Evolutionary conservation across 371 early-diverging fungal species (phyloP), one percentile per base, ranked within the genome.

Genomic region (Mortierella sp.): DNA sequence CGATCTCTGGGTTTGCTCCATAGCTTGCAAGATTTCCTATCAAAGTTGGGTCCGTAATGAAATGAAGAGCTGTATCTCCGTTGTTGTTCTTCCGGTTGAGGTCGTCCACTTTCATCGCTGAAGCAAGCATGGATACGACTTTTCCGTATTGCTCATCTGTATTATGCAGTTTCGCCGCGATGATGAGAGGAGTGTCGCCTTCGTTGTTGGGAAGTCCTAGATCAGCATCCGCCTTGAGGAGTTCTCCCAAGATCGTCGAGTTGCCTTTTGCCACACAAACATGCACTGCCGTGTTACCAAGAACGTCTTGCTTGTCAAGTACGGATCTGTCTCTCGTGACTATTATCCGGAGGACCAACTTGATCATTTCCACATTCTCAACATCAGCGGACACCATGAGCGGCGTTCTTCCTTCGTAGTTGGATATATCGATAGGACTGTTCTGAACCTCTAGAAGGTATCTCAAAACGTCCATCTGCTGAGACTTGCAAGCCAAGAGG

Each of bases 31-130:
- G 56, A 0, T 63, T 54, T 10, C 54, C 47, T 23, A 83, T 59
- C n/a, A 80, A 39, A 0, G 49, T 56, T 1, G 64, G 55, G 30
- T 80, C 63, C 9, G 54, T 16, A 26, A 83, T 76, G 9, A 80
- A 50, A 67, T 86, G 87, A 57, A 81, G 61, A 28, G 83, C 82
- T 3, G 83, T 82, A 23, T 82, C 69, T 10, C 82, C 80, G 10
- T 67, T 55, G 30, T 69, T 61, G 49, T 83, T 81, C 39, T 67
- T 63, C 7, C 67, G 59, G 26, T 67, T 55, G 18, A 72, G 27
- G 24, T 67, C 73, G 14, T 45, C 30, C 1, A 23, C n/a, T 28
- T 47, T 53, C 72, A 71, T 71, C 19, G 24, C 41, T 9, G 55
- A 49, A 18, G 61, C 58, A 12, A 69, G 24, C 4, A 26, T 28